These are phyloP conservation scores for Ophiostoma fasciatum DNA, from an alignment of 2,329 filamentous ascomycete genomes.

Conservation along the genomic window DNA sequence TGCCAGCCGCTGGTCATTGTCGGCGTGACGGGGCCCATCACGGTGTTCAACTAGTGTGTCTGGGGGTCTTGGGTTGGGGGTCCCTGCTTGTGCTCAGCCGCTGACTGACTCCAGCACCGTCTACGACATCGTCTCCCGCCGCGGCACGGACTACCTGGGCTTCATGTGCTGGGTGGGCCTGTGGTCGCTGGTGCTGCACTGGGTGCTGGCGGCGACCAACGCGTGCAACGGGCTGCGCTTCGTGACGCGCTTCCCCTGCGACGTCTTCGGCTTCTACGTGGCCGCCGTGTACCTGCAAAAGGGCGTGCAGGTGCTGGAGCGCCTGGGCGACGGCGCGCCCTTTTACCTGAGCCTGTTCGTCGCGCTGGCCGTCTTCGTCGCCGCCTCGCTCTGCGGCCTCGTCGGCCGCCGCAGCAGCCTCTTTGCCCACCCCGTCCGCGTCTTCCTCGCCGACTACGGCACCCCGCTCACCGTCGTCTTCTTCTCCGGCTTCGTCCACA, in stretches of 20 bases:
- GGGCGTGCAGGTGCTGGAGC: constrained; percentile 69
- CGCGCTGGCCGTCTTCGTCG: constrained; percentile 61
- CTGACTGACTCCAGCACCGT: too few relatives aligned
- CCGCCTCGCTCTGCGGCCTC: constrained; percentile 59
- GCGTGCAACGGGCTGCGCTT: constrained; percentile 80
- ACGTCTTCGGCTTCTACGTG: constrained; percentile 90
- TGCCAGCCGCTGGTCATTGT: constrained; percentile 84
- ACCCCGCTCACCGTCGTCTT: constrained; percentile 73
- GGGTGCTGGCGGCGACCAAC: constrained; percentile 70
- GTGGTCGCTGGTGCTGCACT: constrained; percentile 77
- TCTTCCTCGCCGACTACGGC: constrained; percentile 82
- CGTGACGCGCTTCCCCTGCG: constrained; percentile 81
- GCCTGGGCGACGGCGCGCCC: constrained; percentile 51
- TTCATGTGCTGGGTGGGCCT: constrained; percentile 91
- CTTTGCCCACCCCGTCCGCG: constrained; percentile 59
- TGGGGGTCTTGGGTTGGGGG: too few relatives aligned
- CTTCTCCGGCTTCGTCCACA: constrained; percentile 79
- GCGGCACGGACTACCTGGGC: constrained; percentile 65
- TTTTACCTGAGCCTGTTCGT: constrained; percentile 70
- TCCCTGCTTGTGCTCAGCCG: too few relatives aligned
- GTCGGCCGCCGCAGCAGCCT: constrained; percentile 53
- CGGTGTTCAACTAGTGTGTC: constrained; percentile 72
- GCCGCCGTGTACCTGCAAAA: constrained; percentile 87
- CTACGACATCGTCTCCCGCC: constrained; percentile 70
- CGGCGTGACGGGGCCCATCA: constrained; percentile 80